phyloP scores from a whole-genome alignment of 306 rosid species.

The Geum urbanum region DNA sequence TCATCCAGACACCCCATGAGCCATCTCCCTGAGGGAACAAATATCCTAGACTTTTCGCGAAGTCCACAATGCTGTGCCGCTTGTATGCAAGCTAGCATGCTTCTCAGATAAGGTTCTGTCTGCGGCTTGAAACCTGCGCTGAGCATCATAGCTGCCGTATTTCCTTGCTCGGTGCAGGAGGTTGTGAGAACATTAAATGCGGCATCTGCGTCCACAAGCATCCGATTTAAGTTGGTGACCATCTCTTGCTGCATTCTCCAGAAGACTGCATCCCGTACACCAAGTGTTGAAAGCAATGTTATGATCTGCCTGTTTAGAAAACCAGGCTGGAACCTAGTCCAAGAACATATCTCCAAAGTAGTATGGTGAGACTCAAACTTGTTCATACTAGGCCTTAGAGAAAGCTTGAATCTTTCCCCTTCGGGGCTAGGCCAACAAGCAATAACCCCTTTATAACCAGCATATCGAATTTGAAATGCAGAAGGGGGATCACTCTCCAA shows the following conservation, averaged over 20 bases:
- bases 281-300: conserved; percentile 62
- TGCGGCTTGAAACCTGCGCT: conserved; percentile 84
- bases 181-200: conserved; percentile 71
- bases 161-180: conserved; percentile 81
- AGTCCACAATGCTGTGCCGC: conserved; percentile 82
- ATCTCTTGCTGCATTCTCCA: conserved; percentile 73
- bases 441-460: conserved; percentile 88
- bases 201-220: conserved; percentile 55
- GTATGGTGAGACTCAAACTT: conserved; percentile 56
- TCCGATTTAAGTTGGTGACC: conserved; percentile 51
- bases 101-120: conserved; percentile 82
- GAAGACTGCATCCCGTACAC: conserved; percentile 54
- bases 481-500: conserved; percentile 51
- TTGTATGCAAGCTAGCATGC: conserved; percentile 66
- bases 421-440: conserved; percentile 75
- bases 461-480: conserved; percentile 85
- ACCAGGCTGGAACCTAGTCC: conserved; percentile 89
- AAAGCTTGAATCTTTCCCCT: conserved; percentile 52
- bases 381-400: conserved; percentile 69
- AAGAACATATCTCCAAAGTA: conserved; percentile 68
- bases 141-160: conserved; percentile 82
- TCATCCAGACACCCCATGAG: conserved; percentile 86
- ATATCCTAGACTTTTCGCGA: conserved; percentile 77
- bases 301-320: conserved; percentile 80
- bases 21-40: conserved; percentile 76